Base-by-base conservation (phyloP, 257 asterid genomes). In the Anisodus acutangulus region DNA sequence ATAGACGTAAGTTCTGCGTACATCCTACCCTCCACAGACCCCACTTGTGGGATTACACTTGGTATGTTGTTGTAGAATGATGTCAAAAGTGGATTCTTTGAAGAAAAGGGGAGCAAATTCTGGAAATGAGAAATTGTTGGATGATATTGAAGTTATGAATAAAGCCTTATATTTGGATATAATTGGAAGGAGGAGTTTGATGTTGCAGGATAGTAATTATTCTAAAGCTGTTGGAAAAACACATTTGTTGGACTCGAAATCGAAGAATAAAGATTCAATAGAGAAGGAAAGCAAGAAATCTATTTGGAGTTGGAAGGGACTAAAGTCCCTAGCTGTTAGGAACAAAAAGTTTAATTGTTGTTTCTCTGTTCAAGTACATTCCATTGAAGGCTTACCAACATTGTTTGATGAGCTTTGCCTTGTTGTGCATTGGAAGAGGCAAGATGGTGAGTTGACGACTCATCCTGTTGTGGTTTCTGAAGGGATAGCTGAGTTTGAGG, bases 241-340 rank as follows among this genome's bases (percentile, higher is more conserved):
- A 49, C 89, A 80, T 10, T 71, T 87, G 45, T 94, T 92, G 0
- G 93, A 91, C 4, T 71, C 95, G 4, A 91, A 89, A 85, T 55
- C 69, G 69, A 93, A 92, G 92, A 85, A 81, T 0, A 91, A 89
- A 83, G 93, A 91, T 74, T 84, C 93, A 43, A 17, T 59, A 26
- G 94, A 90, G 84, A 93, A 91, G n/a, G 89, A 92, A 87, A 92
- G 89, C 53, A 93, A 94, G 89, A 93, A 90, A 85, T 87, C 99
- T 6, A 90, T 95, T 82, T 95, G 99, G 99, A 92, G 97, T 85
- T 95, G 98, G 99, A 92, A 92, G 89, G 89, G 92, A 58, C 81
- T 95, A 55, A 94, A 91, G 91, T 90, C 99, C 31, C 88, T 94
- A 84, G 91, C 98, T 85, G 91, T 84, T 80, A 88, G 97, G 22